A percentile compares a stretch with the other conserved stretches of the same genome.
Evolutionary conservation across 2,329 filamentous ascomycete species (phyloP).

Genomic region (Nemania sp.): DNA sequence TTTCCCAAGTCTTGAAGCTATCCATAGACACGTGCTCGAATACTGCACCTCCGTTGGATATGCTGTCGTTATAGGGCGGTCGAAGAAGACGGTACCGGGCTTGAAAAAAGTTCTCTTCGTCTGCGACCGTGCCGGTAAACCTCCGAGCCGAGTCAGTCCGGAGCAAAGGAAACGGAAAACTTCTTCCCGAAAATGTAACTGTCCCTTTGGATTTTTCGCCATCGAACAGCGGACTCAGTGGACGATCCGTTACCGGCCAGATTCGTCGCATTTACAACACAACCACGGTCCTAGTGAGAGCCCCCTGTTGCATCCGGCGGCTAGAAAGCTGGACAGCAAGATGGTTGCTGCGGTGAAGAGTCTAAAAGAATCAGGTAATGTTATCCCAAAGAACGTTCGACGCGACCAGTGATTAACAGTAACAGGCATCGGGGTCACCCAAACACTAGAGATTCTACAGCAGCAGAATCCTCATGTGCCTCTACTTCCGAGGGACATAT

Average conservation of each 20-base stretch:
- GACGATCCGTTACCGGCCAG: conserved; percentile 67
- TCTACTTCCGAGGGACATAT: conserved; percentile 67
- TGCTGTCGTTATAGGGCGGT: conserved; percentile 69
- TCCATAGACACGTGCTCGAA: conserved; percentile 66
- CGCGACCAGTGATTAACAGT: conserved; percentile 39
- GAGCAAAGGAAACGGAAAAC: conserved; percentile 69
- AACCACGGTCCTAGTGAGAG: conserved; percentile 71
- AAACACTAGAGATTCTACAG: conserved; percentile 69
- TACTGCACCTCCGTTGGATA: conserved; percentile 71
- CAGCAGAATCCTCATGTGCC: conserved; percentile 66
- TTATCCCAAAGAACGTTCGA: conserved; percentile 15
- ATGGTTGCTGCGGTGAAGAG: conserved; percentile 70
- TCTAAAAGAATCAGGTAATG: conserved; percentile 67
- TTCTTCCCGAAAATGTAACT: conserved; percentile 70
- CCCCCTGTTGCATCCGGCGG: conserved; percentile 67
- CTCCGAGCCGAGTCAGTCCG: conserved; percentile 63
- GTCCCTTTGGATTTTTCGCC: conserved; percentile 71
- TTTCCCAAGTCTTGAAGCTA: conserved; percentile 66
- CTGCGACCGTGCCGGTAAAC: conserved; percentile 68
- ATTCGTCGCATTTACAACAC: conserved; percentile 61
- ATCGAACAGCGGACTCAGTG: conserved; percentile 70
- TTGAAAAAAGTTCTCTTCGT: conserved; percentile 71
- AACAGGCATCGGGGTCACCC: conserved; percentile 65
- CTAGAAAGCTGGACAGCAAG: conserved; percentile 67
- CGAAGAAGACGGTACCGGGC: conserved; percentile 69